Evolutionary conservation across 768 basidiomycete species (phyloP), one percentile per base, ranked within the genome.

Genomic region (Mycena venus): DNA sequence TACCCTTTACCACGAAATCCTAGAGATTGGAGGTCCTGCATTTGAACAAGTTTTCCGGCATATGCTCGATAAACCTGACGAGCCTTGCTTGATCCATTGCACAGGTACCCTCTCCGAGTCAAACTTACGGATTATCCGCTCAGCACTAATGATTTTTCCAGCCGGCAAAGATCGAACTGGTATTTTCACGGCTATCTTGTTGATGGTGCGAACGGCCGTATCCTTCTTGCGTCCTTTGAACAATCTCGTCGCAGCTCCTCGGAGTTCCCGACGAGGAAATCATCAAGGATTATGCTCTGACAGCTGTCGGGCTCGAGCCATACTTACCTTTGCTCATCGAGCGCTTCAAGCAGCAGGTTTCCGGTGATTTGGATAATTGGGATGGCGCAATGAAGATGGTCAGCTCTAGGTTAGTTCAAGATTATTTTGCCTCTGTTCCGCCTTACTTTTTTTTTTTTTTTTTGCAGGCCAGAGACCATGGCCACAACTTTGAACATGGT

Each of bases 81-180:
- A 85, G 38, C 84, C 84, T 11, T 85, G 83, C 73, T 75, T 88
- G 27, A 77, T 88, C 19, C 86, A 87, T 73, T 88, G 87, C 77
- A 88, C 87, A 38, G 85, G 87, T 86, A 53, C 51, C 78, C 17
- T 25, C 17, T 56, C n/a, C n/a, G n/a, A n/a, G n/a, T 49, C 53
- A 19, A 17, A 31, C 55, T 32, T 21, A 23, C 47, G 31, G 25
- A 32, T 14, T 17, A 29, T 32, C 10, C 31, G 29, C 55, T 38
- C 23, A 59, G 7, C 1, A 21, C n/a, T n/a, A 19, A 32, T n/a
- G 9, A 36, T 58, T 38, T 9, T 9, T 60, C 1, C 65, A 87
- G 86, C 82, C 25, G 88, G 88, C 4, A 88, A 88, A 72, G 86
- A 88, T 78, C 76, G 88, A 34, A 87, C 86, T 6, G 87, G 85